phyloP scores from a whole-genome alignment of 1,139 yeast species.

The Hanseniaspora gamundiae region DNA sequence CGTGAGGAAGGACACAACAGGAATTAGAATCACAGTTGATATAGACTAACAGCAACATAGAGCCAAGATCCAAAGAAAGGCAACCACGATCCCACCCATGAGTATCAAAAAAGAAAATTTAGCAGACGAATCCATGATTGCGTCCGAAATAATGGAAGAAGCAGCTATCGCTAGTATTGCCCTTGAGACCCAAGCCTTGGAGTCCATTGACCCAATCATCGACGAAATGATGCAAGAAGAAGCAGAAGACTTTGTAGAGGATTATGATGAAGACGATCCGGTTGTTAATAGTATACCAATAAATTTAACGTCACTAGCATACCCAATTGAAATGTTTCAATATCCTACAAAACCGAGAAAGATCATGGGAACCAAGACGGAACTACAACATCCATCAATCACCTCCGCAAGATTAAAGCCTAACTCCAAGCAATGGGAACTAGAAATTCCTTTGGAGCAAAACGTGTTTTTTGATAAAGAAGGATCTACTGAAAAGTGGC shows the following conservation, averaged over 20 bases:
- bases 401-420: constrained; percentile 48
- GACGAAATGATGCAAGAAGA: constrained; percentile 7
- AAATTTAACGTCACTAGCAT: constrained; percentile 27
- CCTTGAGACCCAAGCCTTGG: constrained; percentile 2
- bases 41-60: too few species aligned
- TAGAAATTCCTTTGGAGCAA: constrained; percentile 54
- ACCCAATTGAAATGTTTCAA: constrained; percentile 40
- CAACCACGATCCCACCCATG: too few species aligned
- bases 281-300: constrained; percentile 62
- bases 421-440: constrained; percentile 46
- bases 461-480: constrained; percentile 52
- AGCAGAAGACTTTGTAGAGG: constrained; percentile 11
- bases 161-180: constrained; percentile 1
- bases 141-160: constrained; percentile 7
- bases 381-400: constrained; percentile 27
- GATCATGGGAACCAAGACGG: constrained; percentile 18
- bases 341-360: constrained; percentile 58
- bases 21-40: too few species aligned
- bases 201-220: constrained; percentile 3
- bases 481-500: constrained; percentile 36
- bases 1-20: too few species aligned
- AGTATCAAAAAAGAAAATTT: not conserved
- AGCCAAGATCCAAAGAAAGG: too few species aligned
- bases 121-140: constrained; percentile 4
- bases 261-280: constrained; percentile 50